Base-by-base conservation (phyloP, 805 yeast species). In the Allodekkera sacchari region DNA sequence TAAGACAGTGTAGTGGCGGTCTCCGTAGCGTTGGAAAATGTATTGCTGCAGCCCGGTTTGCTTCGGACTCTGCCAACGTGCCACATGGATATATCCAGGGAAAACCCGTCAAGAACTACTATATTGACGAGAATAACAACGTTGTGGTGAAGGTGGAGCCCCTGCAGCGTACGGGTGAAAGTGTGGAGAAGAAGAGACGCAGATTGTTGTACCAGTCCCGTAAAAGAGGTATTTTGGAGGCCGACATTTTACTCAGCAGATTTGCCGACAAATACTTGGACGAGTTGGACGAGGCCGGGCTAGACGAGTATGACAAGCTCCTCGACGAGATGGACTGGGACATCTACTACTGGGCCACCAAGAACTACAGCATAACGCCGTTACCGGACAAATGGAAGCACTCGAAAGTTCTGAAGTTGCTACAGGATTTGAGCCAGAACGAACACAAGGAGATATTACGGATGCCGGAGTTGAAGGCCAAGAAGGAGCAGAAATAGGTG, bases 261-360 rank as follows among this genome's bases (percentile, higher is more conserved):
- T 92, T 88, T 57, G 95, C 97, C 18, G 76, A 85, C 48, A 71
- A 71, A 49, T 72, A 83, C 50, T 62, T 92, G 41, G 57, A 66
- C 23, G 50, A 52, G 1, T 69, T 92, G 64, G 63, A 68, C 9
- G 56, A 61, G 38, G 78, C 66, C 33, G 81, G 85, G 57, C 63
- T 92, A 33, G 80, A 75, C 28, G 97, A 92, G 55, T 92, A 84
- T 55, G 96, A 89, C 50, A 53, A 66, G 35, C 59, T 92, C 36
- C 66, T 92, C 51, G 94, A 92, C 55, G 94, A 89, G 57, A 74
- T 89, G n/a, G 98, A 92, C 57, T 92, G 98, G 98, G 98, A 92
- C 57, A 88, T 92, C 38, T 92, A 84, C 57, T 92, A 92, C 62
- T 89, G 98, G 98, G 95, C 94, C 17, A 85, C 96, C 3, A 74